Evolutionary conservation across 441 rosid genomes (phyloP), one percentile per base, ranked within the genome.

Genomic region (Jatropha podagrica): DNA sequence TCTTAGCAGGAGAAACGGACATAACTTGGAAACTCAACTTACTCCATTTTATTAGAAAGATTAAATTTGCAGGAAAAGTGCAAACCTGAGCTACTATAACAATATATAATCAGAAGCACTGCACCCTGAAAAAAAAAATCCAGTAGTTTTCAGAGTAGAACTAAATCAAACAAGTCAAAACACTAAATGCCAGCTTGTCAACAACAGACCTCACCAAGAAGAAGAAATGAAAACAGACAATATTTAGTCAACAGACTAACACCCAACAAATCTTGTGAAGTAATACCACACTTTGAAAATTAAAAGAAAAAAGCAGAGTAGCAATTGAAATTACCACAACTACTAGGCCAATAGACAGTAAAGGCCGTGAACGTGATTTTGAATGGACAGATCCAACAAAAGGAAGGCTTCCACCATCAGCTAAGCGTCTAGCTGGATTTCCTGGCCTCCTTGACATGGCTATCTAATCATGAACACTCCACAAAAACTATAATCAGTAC

Each of bases 381-480:
- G 92, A 86, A 65, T 86, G 83, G 70, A 71, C 71, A 0, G 85
- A 85, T 42, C 88, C 85, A 44, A 74, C 76, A 58, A 86, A 86
- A 46, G 90, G 84, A 69, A 85, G 76, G 79, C 88, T 73, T 73
- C 88, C 87, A 38, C 89, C 83, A 69, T 87, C 92, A 51, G 73
- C 79, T 72, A 81, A 67, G 64, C 87, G 92, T 20, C 96, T 84
- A 42, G 87, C 23, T 10, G 88, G 89, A 79, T 84, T 88, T 42
- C 80, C 88, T 14, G 85, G 87, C 81, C 93, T 86, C 83, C 96
- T 84, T 12, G 96, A 85, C 96, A 91, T 91, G 46, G 59, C 76
- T 77, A 68, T 55, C 15, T 52, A 69, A 65, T 26, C n/a, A 62
- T 51, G 51, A 40, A 76, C 76, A 64, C 55, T 69, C 55, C 3